These are phyloP conservation scores for Colletotrichum sojae DNA, from an alignment of 2,329 filamentous ascomycete species.

Conservation along the genomic window DNA sequence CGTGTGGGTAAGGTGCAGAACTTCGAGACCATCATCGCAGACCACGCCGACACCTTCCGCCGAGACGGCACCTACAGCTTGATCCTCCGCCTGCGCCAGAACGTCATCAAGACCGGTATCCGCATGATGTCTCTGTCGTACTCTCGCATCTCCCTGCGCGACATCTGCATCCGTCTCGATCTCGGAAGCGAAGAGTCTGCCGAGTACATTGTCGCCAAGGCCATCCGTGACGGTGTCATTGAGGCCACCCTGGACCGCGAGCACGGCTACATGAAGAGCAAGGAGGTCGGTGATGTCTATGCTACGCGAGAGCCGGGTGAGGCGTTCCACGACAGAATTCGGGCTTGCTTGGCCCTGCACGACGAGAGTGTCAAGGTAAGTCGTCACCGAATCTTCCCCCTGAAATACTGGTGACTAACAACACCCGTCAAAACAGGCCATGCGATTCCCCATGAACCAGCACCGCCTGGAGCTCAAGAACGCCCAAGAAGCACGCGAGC, in stretches of 20 bases:
- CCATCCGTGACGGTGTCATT: constrained; percentile 96
- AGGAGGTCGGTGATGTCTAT: constrained; percentile 95
- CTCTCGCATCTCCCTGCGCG: constrained; percentile 94
- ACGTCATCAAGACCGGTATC: constrained; percentile 99
- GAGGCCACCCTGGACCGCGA: constrained; percentile 95
- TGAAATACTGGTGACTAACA: constrained; percentile 45
- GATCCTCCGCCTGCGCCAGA: constrained; percentile 94
- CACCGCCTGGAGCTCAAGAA: constrained; percentile 98
- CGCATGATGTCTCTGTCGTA: constrained; percentile 99
- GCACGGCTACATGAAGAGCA: constrained; percentile 98
- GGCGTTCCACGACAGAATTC: constrained; percentile 97
- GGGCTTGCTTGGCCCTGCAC: constrained; percentile 90
- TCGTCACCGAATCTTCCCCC: background rate
- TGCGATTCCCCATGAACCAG: constrained; percentile 99
- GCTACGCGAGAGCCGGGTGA: constrained; percentile 95
- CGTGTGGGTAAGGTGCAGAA: constrained; percentile 96
- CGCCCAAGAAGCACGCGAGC: constrained; percentile 96
- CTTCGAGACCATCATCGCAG: constrained; percentile 88
- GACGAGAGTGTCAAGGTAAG: constrained; percentile 97
- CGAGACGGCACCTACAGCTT: constrained; percentile 96
- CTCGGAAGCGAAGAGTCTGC: constrained; percentile 96
- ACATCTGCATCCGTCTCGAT: constrained; percentile 96
- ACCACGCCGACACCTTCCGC: constrained; percentile 87
- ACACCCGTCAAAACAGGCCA: constrained; percentile 72
- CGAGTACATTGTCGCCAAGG: constrained; percentile 99